Evolutionary conservation across 2,329 filamentous ascomycete genomes (phyloP), one percentile per base, ranked within the genome.

Genomic region (Cyphellophora attinorum): DNA sequence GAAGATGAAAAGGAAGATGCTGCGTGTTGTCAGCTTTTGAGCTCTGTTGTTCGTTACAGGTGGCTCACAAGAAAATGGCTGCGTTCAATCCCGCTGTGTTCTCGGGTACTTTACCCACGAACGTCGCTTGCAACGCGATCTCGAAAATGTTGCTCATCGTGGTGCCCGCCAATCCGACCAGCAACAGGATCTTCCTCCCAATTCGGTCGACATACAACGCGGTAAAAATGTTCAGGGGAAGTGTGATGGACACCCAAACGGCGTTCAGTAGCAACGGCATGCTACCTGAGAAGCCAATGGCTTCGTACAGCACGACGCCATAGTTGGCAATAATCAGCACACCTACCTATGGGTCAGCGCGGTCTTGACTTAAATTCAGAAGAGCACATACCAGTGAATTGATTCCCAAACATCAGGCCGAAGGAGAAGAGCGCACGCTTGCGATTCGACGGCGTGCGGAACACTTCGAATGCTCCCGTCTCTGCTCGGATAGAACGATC

Each of bases 241-340:
- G 48, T 3, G 58, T 56, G 21, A 59, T 57, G 5, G 60, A 65
- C 11, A 62, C 51, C 60, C 61, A 67, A 21, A 62, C 44, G n/a
- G 62, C 63, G 39, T 56, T 60, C 18, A 67, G 48, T 3, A 68
- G 55, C 18, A 68, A 49, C 2, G 64, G 63, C 49, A 59, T 55
- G 34, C 54, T 57, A 15, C 51, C 53, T 21, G 37, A 46, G 32
- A 59, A 46, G 16, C 54, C 64, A 5, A 68, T 52, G 16, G 41
- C 43, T 19, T 51, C 44, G 47, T 57, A 59, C 33, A 62, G 53
- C 31, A 62, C 45, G 30, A 59, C 61, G 3, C 59, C 60, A 40
- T 67, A 65, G 34, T 61, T 60, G 28, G 61, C 30, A 31, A 44
- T 44, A 37, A 44, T 45, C 27, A 49, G 46, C 11, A 47, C 42